A percentile compares a stretch with the other conserved stretches of the same genome.
phyloP scores from a whole-genome alignment of 352 stramenopile genomes.

The Phytophthora pisi region DNA sequence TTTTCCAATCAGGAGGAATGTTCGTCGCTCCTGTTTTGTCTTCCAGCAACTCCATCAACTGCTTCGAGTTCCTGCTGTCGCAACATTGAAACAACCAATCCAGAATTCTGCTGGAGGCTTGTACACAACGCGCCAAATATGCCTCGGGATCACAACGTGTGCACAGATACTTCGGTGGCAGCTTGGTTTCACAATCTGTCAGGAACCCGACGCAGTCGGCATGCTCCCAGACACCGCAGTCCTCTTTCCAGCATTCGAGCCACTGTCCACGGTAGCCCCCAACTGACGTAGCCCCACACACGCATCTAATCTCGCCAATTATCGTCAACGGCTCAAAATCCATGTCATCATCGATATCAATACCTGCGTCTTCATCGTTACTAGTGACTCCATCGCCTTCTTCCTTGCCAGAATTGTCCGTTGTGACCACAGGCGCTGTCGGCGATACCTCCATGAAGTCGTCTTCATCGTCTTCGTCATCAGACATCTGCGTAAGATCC shows the following conservation, averaged over 20 bases:
- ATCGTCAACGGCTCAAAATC: slow-evolving; percentile 28
- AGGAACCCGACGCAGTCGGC: slow-evolving; percentile 72
- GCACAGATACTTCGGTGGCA: slow-evolving; percentile 46
- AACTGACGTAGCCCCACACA: slow-evolving; percentile 54
- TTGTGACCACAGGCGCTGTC: not conserved
- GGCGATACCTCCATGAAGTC: not conserved
- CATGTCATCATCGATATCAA: slow-evolving; percentile 22
- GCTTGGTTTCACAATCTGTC: slow-evolving; percentile 21
- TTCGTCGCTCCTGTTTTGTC: slow-evolving; percentile 34
- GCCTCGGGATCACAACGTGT: slow-evolving; percentile 49
- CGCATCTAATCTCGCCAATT: slow-evolving; percentile 62
- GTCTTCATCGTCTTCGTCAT: slow-evolving; percentile 12
- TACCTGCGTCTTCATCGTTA: slow-evolving; percentile 20
- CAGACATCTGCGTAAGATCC: slow-evolving; percentile 32
- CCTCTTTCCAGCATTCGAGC: slow-evolving; percentile 70
- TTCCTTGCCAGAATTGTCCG: not conserved
- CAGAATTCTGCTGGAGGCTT: slow-evolving; percentile 37
- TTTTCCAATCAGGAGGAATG: slow-evolving; percentile 40
- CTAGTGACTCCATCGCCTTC: not conserved
- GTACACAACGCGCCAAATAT: slow-evolving; percentile 36
- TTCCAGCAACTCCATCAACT: slow-evolving; percentile 56
- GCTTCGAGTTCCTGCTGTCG: slow-evolving; percentile 55
- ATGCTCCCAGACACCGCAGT: slow-evolving; percentile 74
- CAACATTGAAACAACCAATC: slow-evolving; percentile 79
- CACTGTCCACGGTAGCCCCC: slow-evolving; percentile 64